phyloP scores from a whole-genome alignment of 2,329 filamentous ascomycete genomes.

The Escovopsis sp. region DNA sequence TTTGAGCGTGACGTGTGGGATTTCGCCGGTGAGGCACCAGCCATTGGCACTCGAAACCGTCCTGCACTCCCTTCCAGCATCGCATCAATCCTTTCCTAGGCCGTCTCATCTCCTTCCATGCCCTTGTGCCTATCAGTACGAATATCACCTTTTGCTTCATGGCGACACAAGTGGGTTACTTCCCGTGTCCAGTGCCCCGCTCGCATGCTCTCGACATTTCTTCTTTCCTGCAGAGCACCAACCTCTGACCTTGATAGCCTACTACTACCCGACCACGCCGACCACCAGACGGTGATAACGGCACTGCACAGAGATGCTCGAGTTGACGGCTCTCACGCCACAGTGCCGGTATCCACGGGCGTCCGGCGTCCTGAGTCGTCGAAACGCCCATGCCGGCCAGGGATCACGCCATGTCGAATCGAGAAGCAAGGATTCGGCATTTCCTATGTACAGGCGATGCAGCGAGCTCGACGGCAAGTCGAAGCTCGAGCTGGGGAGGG shows the following conservation, averaged over 20 bases:
- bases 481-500: too few relatives aligned
- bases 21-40: slow-evolving; percentile 6
- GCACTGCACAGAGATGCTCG: too few relatives aligned
- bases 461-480: too few relatives aligned
- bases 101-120: too few relatives aligned
- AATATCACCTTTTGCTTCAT: neutral
- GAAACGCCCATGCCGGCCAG: too few relatives aligned
- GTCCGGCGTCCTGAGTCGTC: too few relatives aligned
- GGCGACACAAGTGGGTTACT: slow-evolving; percentile 10
- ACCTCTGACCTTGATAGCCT: slow-evolving; percentile 3
- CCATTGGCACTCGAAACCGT: slow-evolving; percentile 4
- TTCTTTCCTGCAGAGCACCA: slow-evolving; percentile 1
- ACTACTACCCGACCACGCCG: slow-evolving; percentile 4
- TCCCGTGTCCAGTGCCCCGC: slow-evolving; percentile 9
- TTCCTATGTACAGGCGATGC: too few relatives aligned
- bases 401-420: too few relatives aligned
- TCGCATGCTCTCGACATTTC: slow-evolving; percentile 1
- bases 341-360: too few relatives aligned
- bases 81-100: too few relatives aligned
- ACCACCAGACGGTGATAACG: neutral
- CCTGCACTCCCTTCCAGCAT: neutral
- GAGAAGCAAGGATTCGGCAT: too few relatives aligned
- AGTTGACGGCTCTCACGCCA: neutral
- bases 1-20: slow-evolving; percentile 7
- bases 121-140: too few relatives aligned